Base-by-base conservation (phyloP, 225 moss, liverwort and hornwort species). In the Lunularia cruciata region DNA sequence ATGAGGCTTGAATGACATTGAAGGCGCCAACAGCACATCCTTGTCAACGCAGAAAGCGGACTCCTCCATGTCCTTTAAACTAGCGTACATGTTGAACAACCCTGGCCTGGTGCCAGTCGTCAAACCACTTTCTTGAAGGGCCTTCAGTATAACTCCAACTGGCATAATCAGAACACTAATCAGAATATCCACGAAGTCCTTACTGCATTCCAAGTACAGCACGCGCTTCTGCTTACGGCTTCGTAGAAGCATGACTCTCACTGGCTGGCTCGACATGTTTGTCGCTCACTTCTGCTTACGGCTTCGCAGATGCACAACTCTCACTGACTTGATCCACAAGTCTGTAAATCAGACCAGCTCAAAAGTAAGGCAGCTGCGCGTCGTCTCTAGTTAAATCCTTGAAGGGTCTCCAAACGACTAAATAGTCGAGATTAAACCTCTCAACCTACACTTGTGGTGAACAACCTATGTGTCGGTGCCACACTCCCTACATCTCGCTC, bases 181-280 rank as follows among this genome's bases (percentile, higher is more conserved):
- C 33, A 67, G 30, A 3, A 49, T 6, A 33, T 67, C 66, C 20
- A 47, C 66, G 7, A 67, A 67, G 2, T 46, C 66, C 66, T 67
- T 67, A 12, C 47, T 47, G 22, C 31, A 47, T 26, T 67, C 66
- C 47, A 67, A 8, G 27, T 32, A 67, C 0, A 67, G 22, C 7
- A 67, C 66, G 15, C 66, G 47, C 47, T 67, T 67, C 16, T 34
- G 18, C 7, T 23, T 16, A 6, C 47, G 43, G 49, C 51, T 48
- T 39, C 66, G 16, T 22, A 60, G 60, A 5, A 60, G 4, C 38
- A 19, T 60, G 36, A 38, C 37, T 13, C 38, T 19, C 35, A 60
- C n/a, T n/a, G n/a, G n/a, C n/a, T n/a, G n/a, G n/a, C n/a, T n/a
- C n/a, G n/a, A n/a, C n/a, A n/a, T n/a, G n/a, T n/a, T n/a, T n/a